A percentile compares a stretch with the other conserved stretches of the same genome.
Conservation (phyloP, 2,329 filamentous ascomycete genomes). For the Aspergillus flavus region DNA sequence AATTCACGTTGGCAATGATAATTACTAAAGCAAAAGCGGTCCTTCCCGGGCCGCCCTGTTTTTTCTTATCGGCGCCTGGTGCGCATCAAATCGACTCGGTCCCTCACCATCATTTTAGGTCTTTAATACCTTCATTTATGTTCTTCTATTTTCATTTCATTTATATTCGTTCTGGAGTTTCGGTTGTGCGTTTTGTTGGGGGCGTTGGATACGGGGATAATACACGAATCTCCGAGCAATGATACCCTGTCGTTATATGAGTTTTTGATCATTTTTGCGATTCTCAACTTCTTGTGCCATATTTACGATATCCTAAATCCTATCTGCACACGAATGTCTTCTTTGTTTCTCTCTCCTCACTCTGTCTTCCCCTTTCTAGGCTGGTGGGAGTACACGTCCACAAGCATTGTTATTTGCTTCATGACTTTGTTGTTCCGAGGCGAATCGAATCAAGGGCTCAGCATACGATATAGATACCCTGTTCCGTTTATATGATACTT, state of each 20-base stretch:
- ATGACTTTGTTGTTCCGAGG: constrained; percentile 17
- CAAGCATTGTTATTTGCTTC: constrained; percentile 15
- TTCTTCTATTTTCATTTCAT: constrained; percentile 13
- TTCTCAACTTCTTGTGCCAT: constrained; percentile 23
- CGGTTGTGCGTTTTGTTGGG: constrained; percentile 11
- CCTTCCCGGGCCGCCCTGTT: background rate
- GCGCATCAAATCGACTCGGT: constrained; percentile 14
- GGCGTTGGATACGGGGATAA: constrained; percentile 43
- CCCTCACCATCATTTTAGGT: constrained; percentile 3
- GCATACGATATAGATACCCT: constrained; percentile 35
- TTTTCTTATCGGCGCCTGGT: constrained; percentile 21
- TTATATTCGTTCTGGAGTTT: constrained; percentile 12
- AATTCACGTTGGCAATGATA: background rate
- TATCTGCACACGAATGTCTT: background rate
- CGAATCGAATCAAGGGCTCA: constrained; percentile 22
- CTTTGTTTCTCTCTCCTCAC: background rate
- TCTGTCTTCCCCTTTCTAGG: constrained; percentile 10
- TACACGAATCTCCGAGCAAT: constrained; percentile 46
- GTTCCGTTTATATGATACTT: constrained; percentile 19
- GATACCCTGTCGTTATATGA: constrained; percentile 40
- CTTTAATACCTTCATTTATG: constrained; percentile 7
- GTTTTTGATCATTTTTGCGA: constrained; percentile 15
- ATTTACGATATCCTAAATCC: constrained; percentile 23
- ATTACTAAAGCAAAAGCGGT: background rate
- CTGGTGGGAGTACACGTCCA: constrained; percentile 17